Evolutionary conservation across 2,329 filamentous ascomycete genomes (phyloP).

Genomic region (Zarea fungicola): DNA sequence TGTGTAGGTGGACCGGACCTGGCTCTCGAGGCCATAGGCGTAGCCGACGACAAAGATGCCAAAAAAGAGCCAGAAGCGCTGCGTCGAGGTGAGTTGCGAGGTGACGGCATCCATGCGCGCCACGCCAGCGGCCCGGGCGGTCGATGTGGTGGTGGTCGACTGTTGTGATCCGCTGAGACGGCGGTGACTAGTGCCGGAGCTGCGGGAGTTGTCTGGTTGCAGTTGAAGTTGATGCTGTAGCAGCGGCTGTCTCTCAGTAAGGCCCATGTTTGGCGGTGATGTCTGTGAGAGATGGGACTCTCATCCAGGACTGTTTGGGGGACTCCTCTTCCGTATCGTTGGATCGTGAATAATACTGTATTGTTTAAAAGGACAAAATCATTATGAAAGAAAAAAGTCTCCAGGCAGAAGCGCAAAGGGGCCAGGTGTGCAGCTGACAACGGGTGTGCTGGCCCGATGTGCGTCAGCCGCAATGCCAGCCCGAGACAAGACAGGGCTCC

Average conservation of each 20-base stretch:
- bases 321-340: no score
- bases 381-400: neutral
- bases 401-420: neutral
- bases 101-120: conserved; percentile 47
- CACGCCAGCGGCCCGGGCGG: conserved; percentile 36
- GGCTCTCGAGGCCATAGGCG: conserved; percentile 53
- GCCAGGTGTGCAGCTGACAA: conserved; percentile 3
- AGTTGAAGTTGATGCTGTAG: conserved; percentile 6
- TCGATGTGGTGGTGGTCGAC: neutral
- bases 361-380: neutral
- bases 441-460: conserved; percentile 1
- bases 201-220: neutral
- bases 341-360: no score
- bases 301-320: no score
- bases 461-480: conserved; percentile 8
- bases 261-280: neutral
- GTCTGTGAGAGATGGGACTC: neutral
- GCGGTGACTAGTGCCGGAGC: neutral
- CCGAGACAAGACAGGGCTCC: neutral
- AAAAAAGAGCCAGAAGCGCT: conserved; percentile 48
- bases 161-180: neutral
- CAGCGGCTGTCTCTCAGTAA: conserved; percentile 3
- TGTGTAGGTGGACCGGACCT: conserved; percentile 47
- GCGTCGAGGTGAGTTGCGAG: conserved; percentile 36
- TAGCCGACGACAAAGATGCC: conserved; percentile 56